phyloP scores from a whole-genome alignment of 129 eudicot species.

The Artemisia argyi region DNA sequence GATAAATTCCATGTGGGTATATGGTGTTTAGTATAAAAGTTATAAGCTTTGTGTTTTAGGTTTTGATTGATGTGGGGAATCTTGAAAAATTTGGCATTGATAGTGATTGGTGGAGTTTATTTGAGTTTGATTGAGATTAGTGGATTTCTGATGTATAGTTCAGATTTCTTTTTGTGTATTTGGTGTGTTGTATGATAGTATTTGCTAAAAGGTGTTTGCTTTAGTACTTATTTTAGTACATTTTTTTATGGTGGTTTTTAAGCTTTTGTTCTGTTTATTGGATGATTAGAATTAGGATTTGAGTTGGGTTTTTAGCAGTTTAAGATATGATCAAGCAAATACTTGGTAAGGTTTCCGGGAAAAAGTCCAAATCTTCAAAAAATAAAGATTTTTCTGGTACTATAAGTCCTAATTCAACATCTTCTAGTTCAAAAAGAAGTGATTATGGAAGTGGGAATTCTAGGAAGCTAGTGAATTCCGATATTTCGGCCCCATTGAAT shows the following conservation, averaged over 20 bases:
- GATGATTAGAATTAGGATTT: slow-evolving; percentile 27
- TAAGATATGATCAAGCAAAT: slow-evolving; percentile 70
- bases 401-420: slow-evolving; percentile 33
- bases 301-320: slow-evolving; percentile 27
- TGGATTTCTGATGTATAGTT: slow-evolving; percentile 46
- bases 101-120: slow-evolving; percentile 39
- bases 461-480: slow-evolving; percentile 46
- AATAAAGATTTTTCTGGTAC: slow-evolving; percentile 41
- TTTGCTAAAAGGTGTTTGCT: slow-evolving; percentile 21
- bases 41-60: not conserved
- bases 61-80: slow-evolving; percentile 36
- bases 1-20: slow-evolving; percentile 22
- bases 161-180: slow-evolving; percentile 31
- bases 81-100: slow-evolving; percentile 31
- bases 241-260: not conserved
- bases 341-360: slow-evolving; percentile 71
- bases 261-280: slow-evolving; percentile 21
- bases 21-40: slow-evolving; percentile 2
- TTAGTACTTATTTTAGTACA: slow-evolving; percentile 18
- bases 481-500: slow-evolving; percentile 42
- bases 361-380: slow-evolving; percentile 60
- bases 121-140: slow-evolving; percentile 44
- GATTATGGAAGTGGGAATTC: slow-evolving; percentile 48
- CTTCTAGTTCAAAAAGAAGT: slow-evolving; percentile 51
- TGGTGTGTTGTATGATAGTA: slow-evolving; percentile 27